phyloP scores from a whole-genome alignment of 257 asterid genomes.

The Solanum pinnatisectum region DNA sequence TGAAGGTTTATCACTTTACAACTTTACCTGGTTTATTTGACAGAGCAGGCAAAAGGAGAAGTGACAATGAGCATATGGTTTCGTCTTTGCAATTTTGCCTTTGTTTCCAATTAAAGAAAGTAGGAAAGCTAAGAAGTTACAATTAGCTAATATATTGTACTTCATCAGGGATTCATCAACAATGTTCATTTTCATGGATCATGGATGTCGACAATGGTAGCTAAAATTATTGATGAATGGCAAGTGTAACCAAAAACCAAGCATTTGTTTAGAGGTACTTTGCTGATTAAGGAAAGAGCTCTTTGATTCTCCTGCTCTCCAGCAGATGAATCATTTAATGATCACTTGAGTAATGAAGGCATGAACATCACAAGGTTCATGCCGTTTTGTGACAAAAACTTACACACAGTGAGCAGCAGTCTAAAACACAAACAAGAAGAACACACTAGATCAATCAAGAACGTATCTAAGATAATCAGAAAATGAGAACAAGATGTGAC shows the following conservation, averaged over 20 bases:
- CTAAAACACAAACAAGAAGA: neutral
- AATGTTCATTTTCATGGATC: neutral
- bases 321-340: neutral
- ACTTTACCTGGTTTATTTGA: neutral
- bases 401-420: neutral
- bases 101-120: neutral
- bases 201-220: neutral
- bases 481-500: neutral
- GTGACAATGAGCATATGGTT: neutral
- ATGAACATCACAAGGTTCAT: neutral
- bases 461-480: neutral
- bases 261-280: neutral
- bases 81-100: neutral
- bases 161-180: neutral
- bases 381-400: neutral
- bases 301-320: neutral
- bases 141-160: neutral
- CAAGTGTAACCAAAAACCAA: neutral
- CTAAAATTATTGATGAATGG: neutral
- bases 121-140: neutral
- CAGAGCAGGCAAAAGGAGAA: neutral
- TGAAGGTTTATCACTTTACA: neutral
- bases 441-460: neutral
- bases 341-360: neutral
- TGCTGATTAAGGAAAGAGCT: neutral